A percentile compares a stretch with the other conserved stretches of the same genome.
Evolutionary conservation across 805 yeast species (phyloP).

Genomic region (Kodamaea hsintzibuensis): DNA sequence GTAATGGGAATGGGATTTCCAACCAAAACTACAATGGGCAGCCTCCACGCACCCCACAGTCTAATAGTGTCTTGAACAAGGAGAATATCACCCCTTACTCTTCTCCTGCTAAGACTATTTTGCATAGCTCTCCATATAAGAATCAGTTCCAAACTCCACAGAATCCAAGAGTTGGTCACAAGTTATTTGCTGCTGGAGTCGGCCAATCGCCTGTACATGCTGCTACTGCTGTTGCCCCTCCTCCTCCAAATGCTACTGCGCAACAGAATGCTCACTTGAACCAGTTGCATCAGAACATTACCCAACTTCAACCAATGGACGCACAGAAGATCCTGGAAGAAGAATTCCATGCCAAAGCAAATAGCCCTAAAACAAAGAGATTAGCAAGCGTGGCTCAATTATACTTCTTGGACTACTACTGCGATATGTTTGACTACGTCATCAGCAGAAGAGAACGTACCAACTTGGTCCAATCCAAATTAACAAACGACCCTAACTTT

Average conservation of each 20-base stretch:
- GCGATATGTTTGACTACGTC: constrained; percentile 92
- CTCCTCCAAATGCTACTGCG: neutral
- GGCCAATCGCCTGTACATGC: neutral
- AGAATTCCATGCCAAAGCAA: constrained; percentile 60
- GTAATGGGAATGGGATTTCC: neutral
- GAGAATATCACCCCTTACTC: constrained; percentile 38
- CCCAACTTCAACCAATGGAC: constrained; percentile 31
- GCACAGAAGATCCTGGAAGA: constrained; percentile 25
- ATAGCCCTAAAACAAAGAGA: constrained; percentile 76
- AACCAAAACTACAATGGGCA: neutral
- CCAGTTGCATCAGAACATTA: constrained; percentile 28
- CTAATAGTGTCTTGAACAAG: constrained; percentile 25
- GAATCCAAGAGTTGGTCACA: neutral
- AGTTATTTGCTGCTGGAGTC: neutral
- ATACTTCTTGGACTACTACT: constrained; percentile 92
- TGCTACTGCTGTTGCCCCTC: neutral
- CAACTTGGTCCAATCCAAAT: constrained; percentile 62
- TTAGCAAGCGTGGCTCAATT: constrained; percentile 89
- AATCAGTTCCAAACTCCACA: constrained; percentile 1
- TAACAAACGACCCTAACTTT: constrained; percentile 52
- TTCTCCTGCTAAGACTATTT: constrained; percentile 39
- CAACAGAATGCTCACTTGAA: constrained; percentile 4
- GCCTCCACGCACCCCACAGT: constrained; percentile 16
- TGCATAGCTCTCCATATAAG: constrained; percentile 30
- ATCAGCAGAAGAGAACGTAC: constrained; percentile 82